Base-by-base conservation (phyloP, 2,329 filamentous ascomycete genomes). In the Canariomyces notabilis region DNA sequence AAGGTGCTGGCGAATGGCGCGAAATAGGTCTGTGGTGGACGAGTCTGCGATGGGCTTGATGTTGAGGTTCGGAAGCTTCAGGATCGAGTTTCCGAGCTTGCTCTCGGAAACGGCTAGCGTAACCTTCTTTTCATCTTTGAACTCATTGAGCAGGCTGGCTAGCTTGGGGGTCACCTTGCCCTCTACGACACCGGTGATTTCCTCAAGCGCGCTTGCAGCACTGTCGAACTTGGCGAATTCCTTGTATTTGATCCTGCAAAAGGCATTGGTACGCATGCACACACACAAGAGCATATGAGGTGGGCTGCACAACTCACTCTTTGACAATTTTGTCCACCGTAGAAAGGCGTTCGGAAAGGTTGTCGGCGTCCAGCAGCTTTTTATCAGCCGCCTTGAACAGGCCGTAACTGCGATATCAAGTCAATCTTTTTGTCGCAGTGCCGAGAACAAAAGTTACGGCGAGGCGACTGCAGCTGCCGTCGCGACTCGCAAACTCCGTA, bases 331-430 rank as follows among this genome's bases (percentile, higher is more conserved):
- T 87, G 68, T 96, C 89, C 29, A 89, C 83, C 50, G 85, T 85
- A 56, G 82, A 79, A 52, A 89, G 77, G 66, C 93, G 83, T 54
- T 81, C 76, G 44, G 80, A 77, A 54, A 95, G 71, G 63, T 90
- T 83, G 70, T 91, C 85, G 63, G 86, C 83, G 70, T 95, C 93
- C 57, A 98, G 77, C 50, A 97, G 80, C 77, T 97, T 97, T 82
- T 96, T 97, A 79, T 97, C 91, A 69, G 90, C 89, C 61, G 91
- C 87, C 79, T 98, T 97, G 76, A 98, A 89, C 68, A 98, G 82
- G 70, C 90, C 93, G 75, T 97, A 97, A 68, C 93, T 95, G 60
- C 58, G 52, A 49, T 37, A 11, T 23, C 20, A 9, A 19, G 47
- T 57, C 41, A 58, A 42, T 23, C 18, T 22, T 39, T 19, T 26